These are phyloP conservation scores for Phytopythium delawarense DNA, from an alignment of 352 stramenopile species.

Conservation along the genomic window DNA sequence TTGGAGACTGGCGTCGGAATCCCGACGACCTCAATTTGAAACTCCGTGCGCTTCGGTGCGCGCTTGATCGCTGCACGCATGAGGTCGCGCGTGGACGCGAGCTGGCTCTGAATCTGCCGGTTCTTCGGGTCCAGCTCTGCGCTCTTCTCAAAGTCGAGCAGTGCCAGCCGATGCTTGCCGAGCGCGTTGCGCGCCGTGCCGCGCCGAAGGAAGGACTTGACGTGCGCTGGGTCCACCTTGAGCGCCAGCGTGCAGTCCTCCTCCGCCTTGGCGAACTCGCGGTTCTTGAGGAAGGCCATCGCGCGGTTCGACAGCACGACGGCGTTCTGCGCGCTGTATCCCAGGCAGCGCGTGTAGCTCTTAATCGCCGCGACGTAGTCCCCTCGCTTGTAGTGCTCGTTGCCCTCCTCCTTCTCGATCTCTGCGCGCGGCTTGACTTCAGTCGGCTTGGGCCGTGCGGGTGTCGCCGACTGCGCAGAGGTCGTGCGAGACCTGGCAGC, in stretches of 20 bases:
- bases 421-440: constrained; percentile 40
- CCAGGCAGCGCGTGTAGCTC: constrained; percentile 87
- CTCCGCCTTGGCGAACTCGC: constrained; percentile 84
- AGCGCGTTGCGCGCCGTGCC: constrained; percentile 83
- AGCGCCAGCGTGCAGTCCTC: constrained; percentile 86
- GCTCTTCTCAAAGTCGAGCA: constrained; percentile 78
- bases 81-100: constrained; percentile 56
- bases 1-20: constrained; percentile 6
- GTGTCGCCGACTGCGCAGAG: neutral
- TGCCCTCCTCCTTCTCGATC: constrained; percentile 89
- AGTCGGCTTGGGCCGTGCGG: neutral
- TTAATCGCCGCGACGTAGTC: constrained; percentile 87
- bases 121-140: constrained; percentile 63
- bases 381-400: constrained; percentile 85
- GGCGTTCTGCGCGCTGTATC: constrained; percentile 59
- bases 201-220: constrained; percentile 83
- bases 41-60: constrained; percentile 39
- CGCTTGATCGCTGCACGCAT: constrained; percentile 68
- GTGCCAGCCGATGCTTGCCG: constrained; percentile 79
- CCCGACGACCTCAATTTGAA: constrained; percentile 43
- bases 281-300: constrained; percentile 88
- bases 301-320: constrained; percentile 89
- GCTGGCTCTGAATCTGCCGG: constrained; percentile 60
- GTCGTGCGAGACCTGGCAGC: neutral
- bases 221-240: constrained; percentile 68